phyloP scores from a whole-genome alignment of 2,329 filamentous ascomycete species.

The Nothophoma quercina region DNA sequence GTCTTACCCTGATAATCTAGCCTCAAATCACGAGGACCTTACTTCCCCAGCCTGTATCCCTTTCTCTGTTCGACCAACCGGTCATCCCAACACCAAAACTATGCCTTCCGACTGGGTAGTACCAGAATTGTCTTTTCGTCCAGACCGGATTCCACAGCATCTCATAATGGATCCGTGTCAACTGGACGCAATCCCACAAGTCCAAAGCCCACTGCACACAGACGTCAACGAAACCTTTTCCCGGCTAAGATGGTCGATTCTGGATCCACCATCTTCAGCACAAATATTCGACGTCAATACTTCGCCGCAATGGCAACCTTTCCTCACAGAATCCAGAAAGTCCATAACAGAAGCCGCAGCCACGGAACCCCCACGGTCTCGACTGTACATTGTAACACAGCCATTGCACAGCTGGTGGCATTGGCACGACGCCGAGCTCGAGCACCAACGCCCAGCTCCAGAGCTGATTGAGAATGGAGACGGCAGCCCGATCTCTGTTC shows the following conservation, averaged over 20 bases:
- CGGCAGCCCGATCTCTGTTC: constrained; percentile 13
- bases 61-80: too few species aligned
- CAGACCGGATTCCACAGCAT: too few species aligned
- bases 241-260: neutral
- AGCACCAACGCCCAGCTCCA: constrained; percentile 1
- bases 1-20: too few species aligned
- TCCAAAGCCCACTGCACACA: too few species aligned
- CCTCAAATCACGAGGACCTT: too few species aligned
- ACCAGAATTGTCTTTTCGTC: too few species aligned
- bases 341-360: neutral
- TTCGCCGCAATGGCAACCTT: neutral
- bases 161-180: too few species aligned
- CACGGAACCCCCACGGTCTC: constrained; percentile 4
- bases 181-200: too few species aligned
- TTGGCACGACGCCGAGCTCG: neutral
- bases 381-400: constrained; percentile 6
- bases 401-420: constrained; percentile 14
- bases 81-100: too few species aligned
- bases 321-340: neutral
- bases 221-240: too few species aligned
- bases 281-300: neutral
- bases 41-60: too few species aligned
- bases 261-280: neutral
- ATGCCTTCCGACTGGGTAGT: too few species aligned
- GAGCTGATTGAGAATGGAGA: constrained; percentile 13